A percentile compares a stretch with the other conserved stretches of the same genome.
phyloP scores from a whole-genome alignment of 768 basidiomycete genomes.

The Suillus variegatus region DNA sequence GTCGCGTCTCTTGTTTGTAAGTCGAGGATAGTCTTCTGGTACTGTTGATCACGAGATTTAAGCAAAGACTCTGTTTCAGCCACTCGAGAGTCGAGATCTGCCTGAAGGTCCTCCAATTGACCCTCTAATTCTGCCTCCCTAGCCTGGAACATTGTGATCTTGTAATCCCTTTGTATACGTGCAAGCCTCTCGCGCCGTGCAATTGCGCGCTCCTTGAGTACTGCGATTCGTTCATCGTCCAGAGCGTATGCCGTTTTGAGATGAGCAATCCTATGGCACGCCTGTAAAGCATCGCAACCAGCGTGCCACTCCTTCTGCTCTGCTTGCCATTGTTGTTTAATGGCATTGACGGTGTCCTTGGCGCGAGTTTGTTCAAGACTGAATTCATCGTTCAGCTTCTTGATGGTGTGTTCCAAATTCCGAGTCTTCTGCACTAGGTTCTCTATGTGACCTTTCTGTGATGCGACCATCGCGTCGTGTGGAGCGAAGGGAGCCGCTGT shows the following conservation, averaged over 20 bases:
- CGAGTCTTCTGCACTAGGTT: conserved; percentile 72
- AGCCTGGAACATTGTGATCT: conserved; percentile 67
- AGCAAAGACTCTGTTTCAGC: conserved; percentile 18
- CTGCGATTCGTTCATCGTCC: conserved; percentile 51
- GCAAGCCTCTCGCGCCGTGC: conserved; percentile 59
- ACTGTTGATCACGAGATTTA: conserved; percentile 24
- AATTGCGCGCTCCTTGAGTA: conserved; percentile 55
- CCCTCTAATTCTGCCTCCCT: conserved; percentile 61
- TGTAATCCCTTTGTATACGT: conserved; percentile 62
- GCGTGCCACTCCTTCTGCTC: conserved; percentile 62
- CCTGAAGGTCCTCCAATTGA: conserved; percentile 53
- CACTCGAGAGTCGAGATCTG: conserved; percentile 35
- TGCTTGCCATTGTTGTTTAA: conserved; percentile 44
- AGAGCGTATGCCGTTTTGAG: conserved; percentile 54
- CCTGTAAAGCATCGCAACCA: conserved; percentile 62
- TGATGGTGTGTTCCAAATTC: conserved; percentile 60
- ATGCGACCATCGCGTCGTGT: conserved; percentile 52
- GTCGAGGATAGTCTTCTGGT: conserved; percentile 30
- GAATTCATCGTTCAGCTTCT: conserved; percentile 53
- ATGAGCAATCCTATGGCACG: conserved; percentile 66
- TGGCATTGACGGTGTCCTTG: conserved; percentile 29
- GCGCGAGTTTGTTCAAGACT: conserved; percentile 42
- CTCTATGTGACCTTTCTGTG: conserved; percentile 68
- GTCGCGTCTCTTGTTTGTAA: conserved; percentile 32
- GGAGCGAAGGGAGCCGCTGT: conserved; percentile 25